Evolutionary conservation across 2,329 filamentous ascomycete species (phyloP), one percentile per base, ranked within the genome.

Genomic region (Colletotrichum tabaci): DNA sequence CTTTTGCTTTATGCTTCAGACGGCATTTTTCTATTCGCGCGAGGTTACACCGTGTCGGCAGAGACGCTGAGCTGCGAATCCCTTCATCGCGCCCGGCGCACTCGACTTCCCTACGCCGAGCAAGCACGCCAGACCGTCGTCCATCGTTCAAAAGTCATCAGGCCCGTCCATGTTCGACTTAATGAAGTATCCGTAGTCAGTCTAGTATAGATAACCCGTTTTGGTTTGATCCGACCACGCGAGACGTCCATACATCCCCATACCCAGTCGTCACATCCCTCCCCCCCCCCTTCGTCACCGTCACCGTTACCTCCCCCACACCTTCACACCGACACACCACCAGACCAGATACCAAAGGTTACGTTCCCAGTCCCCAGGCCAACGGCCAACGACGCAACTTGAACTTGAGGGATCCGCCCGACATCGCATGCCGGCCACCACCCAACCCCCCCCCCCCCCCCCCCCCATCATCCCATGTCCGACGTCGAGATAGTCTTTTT

Each of bases 401-500:
- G 50, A 53, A 30, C 30, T 38, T 40, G 53, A n/a, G 53, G 53
- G 35, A 23, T 57, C 53, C 53, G 35, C 53, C 53, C 53, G 53
- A 57, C 53, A 40, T 42, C 53, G 18, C 6, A 2, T 55, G 10
- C 18, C 16, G 1, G 15, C 18, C 52, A n/a, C 9, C 26, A 0
- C 5, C 44, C 44, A 8, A 46, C n/a, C n/a, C n/a, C n/a, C n/a
- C n/a, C n/a, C n/a, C n/a, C n/a, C n/a, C n/a, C 26, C 26, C 26
- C 26, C 26, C 18, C 12, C n/a, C 47, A 38, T 38, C 26, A 35
- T 35, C 30, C 23, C 53, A 23, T 57, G 53, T 23, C 35, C 53
- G 35, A 42, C 35, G 53, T 42, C 53, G 53, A 57, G 35, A 57
- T 57, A 42, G n/a, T 57, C 53, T 57, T 57, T 35, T 57, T 57